Percentiles rank a stretch among this genome's conserved stretches.
phyloP scores from a whole-genome alignment of 2,329 filamentous ascomycete species.

The Colletotrichum sp. region DNA sequence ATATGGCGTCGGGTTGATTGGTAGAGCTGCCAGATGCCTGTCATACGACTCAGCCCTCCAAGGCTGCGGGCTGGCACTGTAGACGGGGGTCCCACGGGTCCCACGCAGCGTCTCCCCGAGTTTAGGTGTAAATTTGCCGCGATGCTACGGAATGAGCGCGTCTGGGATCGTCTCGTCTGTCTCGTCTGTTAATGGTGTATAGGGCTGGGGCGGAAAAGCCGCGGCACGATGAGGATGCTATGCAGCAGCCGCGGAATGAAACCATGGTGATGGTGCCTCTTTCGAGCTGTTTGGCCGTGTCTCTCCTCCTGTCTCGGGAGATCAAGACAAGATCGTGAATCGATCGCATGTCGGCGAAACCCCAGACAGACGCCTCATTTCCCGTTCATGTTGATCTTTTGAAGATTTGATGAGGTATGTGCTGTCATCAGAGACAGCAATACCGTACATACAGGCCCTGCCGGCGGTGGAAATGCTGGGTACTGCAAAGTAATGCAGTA shows the following conservation, averaged over 20 bases:
- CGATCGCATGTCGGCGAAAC: slow-evolving; percentile 19
- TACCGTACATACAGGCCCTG: background rate
- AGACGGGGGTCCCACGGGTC: slow-evolving; percentile 7
- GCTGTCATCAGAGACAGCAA: background rate
- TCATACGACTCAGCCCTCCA: slow-evolving; percentile 23
- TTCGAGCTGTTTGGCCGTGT: slow-evolving; percentile 8
- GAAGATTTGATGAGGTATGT: background rate
- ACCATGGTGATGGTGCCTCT: slow-evolving; percentile 14
- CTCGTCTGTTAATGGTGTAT: background rate
- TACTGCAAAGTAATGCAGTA: background rate
- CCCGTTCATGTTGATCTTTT: background rate
- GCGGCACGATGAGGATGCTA: slow-evolving; percentile 5
- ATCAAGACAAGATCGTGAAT: slow-evolving; percentile 15
- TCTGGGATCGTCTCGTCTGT: slow-evolving; percentile 13
- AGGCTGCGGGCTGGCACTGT: slow-evolving; percentile 6
- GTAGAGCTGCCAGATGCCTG: slow-evolving; percentile 13
- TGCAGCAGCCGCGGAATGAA: slow-evolving; percentile 10
- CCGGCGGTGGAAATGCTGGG: background rate
- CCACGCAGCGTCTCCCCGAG: slow-evolving; percentile 16
- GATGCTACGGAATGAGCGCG: slow-evolving; percentile 21
- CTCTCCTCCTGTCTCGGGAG: slow-evolving; percentile 20
- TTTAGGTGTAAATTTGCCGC: slow-evolving; percentile 15
- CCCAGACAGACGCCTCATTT: slow-evolving; percentile 16
- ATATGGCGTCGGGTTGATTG: slow-evolving; percentile 19
- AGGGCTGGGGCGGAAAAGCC: slow-evolving; percentile 5